phyloP scores from a whole-genome alignment of 2,329 filamentous ascomycete species.

The Botrytis aclada region DNA sequence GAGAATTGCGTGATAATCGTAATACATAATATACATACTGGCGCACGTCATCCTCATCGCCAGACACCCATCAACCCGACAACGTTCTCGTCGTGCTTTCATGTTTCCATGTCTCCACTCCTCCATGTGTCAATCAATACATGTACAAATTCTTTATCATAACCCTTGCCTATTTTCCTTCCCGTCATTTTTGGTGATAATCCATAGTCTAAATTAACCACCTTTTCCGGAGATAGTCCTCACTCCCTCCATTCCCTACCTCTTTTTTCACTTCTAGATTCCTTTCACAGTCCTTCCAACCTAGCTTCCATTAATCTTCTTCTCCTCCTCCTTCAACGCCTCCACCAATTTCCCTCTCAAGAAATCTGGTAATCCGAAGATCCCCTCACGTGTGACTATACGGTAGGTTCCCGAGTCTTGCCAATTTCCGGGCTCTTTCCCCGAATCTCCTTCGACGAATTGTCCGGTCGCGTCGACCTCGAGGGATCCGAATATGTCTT shows the following conservation, averaged over 20 bases:
- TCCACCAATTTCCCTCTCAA: slow-evolving; percentile 53
- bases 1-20: not conserved
- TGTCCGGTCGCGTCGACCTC: slow-evolving; percentile 58
- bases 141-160: not conserved
- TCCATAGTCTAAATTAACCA: not conserved
- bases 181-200: not conserved
- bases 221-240: not conserved
- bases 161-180: not conserved
- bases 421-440: slow-evolving; percentile 44
- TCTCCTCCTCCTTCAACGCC: slow-evolving; percentile 51
- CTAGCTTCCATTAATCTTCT: slow-evolving; percentile 21
- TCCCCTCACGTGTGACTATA: slow-evolving; percentile 62
- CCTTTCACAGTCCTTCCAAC: slow-evolving; percentile 22
- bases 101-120: not conserved
- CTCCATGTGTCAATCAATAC: not conserved
- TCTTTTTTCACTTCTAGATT: not conserved
- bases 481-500: slow-evolving; percentile 67
- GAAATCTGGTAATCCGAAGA: slow-evolving; percentile 55
- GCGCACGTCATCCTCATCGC: not conserved
- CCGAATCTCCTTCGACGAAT: slow-evolving; percentile 39
- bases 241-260: too few relatives aligned
- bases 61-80: not conserved
- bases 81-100: not conserved
- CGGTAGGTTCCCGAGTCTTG: slow-evolving; percentile 62
- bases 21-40: slow-evolving; percentile 7